phyloP scores from a whole-genome alignment of 768 basidiomycete genomes.

The Albatrellus ellisii region DNA sequence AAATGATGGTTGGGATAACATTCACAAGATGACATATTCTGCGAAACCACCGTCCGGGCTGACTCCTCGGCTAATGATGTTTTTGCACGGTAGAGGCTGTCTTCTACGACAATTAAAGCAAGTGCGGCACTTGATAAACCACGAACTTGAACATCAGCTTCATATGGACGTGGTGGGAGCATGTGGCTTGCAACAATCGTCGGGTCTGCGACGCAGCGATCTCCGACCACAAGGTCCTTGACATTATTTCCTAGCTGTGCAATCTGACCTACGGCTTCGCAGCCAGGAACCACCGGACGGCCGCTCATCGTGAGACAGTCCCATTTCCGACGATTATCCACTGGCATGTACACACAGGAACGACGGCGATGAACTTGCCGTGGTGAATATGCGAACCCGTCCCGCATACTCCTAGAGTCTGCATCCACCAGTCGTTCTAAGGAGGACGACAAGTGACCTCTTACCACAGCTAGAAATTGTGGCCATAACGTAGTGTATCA shows the following conservation, averaged over 20 bases:
- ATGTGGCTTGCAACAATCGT: constrained; percentile 42
- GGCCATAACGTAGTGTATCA: no score
- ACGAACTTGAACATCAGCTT: background rate
- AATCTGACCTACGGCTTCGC: constrained; percentile 62
- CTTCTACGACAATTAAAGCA: constrained; percentile 87
- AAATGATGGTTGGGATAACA: constrained; percentile 1
- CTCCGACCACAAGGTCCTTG: constrained; percentile 60
- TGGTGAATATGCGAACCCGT: constrained; percentile 51
- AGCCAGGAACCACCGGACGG: constrained; percentile 55
- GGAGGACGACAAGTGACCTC: no score
- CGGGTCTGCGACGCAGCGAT: constrained; percentile 78
- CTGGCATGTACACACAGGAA: constrained; percentile 34
- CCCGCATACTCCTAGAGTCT: constrained; percentile 50
- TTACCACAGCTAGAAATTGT: no score
- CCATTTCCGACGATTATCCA: background rate
- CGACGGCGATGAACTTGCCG: constrained; percentile 61
- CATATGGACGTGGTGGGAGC: constrained; percentile 2
- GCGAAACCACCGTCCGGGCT: constrained; percentile 80
- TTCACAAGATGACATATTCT: constrained; percentile 78
- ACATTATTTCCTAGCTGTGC: constrained; percentile 73
- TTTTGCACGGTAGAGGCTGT: constrained; percentile 71
- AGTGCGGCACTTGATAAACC: constrained; percentile 45
- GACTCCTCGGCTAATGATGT: constrained; percentile 73
- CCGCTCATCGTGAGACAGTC: background rate
- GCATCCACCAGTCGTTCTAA: no score